Evolutionary conservation across 2,329 filamentous ascomycete genomes (phyloP), one percentile per base, ranked within the genome.

Genomic region (Cladophialophora chaetospira): DNA sequence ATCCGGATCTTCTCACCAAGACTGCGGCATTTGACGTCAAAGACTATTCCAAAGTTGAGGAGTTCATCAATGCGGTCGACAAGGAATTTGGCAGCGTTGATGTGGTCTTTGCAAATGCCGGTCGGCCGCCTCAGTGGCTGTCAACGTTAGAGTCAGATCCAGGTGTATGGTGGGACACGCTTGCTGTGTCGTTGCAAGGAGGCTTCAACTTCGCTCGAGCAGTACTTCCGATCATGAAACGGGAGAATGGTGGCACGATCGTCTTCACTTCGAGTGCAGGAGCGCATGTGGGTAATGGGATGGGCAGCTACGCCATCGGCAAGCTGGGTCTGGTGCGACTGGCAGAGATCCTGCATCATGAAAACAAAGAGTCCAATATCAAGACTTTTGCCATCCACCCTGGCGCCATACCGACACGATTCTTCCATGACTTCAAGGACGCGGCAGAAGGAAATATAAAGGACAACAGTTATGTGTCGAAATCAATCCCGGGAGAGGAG

Each of bases 91-190:
- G 73, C 5, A 71, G 66, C 45, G 69, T 78, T 3, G 76, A 79
- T 61, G 71, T 72, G 1, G 74, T 78, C 25, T 65, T 77, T 29
- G 73, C 76, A 5, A 77, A 79, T 48, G 75, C 76, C 3, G 75
- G 71, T 17, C 31, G 60, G 3, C 60, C 60, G n/a, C 60, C 61
- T 10, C 62, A 64, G 40, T 64, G 60, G 60, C 52, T 64, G 10
- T 26, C 57, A 5, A 61, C 58, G 5, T 49, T 47, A 17, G 60
- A 64, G 29, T 59, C 52, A 5, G 61, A 65, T 21, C 62, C 58
- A 3, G 23, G 53, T 1, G 52, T 61, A 4, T 63, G 62, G 62
- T 62, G 57, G 62, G 55, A 59, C 35, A 65, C 61, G 8, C 55
- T 63, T 5, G 61, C 53, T 1, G 49, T 62, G 13, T 62, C 61